Base-by-base conservation (phyloP, 106 monocot species). In the Phalaenopsis aphrodite region DNA sequence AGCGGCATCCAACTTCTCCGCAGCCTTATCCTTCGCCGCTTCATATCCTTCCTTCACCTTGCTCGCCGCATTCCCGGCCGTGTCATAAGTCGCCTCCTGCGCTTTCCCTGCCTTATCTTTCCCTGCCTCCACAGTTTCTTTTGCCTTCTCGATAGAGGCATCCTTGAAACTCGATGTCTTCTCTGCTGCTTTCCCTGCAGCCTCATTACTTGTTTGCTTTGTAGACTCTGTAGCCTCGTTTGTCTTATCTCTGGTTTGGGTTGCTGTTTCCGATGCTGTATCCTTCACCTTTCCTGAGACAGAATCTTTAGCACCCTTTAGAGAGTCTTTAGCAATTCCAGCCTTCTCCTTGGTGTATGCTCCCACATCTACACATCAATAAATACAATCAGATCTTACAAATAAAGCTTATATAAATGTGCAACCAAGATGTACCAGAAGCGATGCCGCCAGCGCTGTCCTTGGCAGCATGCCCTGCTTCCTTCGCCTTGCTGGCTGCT, bases 11-110 rank as follows among this genome's bases (percentile, higher is more conserved):
- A 68, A 9, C 38, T 19, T 52, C 19, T 72, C 80, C 48, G 21
- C 78, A 2, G 64, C 38, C 64, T 66, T 64, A 0, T 43, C 7
- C 24, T 80, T 80, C 0, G 72, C 72, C 3, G 71, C 38, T 5
- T 72, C 80, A 41, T 72, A 69, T 5, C 52, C 72, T 42, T 52
- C 80, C 80, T 80, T 80, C 8, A 48, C 80, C 45, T 71, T 80
- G 61, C 18, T 55, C 52, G 24, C 42, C 12, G 52, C 52, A 12
- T 52, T 14, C 12, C 52, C 52, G 2, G 52, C 52, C 3, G 52
- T 52, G 2, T 14, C 14, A 15, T 3, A 3, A 0, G 48, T 41
- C 48, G 8, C 18, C 48, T 79, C 79, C 23, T 4, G 7, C 37
- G 52, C 72, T 7, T 71, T 45, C 5, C 1, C 30, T 10, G 72